A percentile compares a stretch with the other conserved stretches of the same genome.
These are phyloP conservation scores for Beauveria australis DNA, from an alignment of 2,329 filamentous ascomycete genomes.

Conservation along the genomic window DNA sequence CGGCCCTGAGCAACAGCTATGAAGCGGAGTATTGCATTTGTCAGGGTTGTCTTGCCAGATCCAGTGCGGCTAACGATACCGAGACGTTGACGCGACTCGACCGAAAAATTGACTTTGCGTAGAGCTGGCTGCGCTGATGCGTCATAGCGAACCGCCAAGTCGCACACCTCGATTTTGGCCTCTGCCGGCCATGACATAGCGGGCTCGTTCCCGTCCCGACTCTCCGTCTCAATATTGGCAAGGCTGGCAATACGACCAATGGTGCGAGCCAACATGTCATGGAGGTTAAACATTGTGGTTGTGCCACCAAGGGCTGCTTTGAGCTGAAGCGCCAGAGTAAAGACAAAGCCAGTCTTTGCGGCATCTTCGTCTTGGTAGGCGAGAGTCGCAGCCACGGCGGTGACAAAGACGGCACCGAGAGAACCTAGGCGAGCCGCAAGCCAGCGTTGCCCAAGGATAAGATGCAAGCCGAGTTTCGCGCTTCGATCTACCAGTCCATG, in stretches of 20 bases:
- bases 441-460: constrained; percentile 4
- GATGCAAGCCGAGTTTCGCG: constrained; percentile 7
- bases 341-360: constrained; percentile 1
- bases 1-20: background rate
- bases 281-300: background rate
- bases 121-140: background rate
- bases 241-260: constrained; percentile 4
- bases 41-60: constrained; percentile 10
- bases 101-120: background rate
- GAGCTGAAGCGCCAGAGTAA: constrained; percentile 10
- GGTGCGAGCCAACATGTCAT: background rate
- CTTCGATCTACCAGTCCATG: background rate
- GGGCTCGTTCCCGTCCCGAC: background rate
- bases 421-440: constrained; percentile 1
- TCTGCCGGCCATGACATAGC: background rate
- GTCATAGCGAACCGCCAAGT: background rate
- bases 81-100: constrained; percentile 2
- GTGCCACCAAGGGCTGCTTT: background rate
- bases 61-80: constrained; percentile 12
- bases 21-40: constrained; percentile 7
- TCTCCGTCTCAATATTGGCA: constrained; percentile 1
- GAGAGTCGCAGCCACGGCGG: background rate
- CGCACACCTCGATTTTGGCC: background rate
- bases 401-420: constrained; percentile 8
- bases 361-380: constrained; percentile 1